These are phyloP conservation scores for Solanum etuberosum DNA, from an alignment of 257 asterid species.

Conservation along the genomic window DNA sequence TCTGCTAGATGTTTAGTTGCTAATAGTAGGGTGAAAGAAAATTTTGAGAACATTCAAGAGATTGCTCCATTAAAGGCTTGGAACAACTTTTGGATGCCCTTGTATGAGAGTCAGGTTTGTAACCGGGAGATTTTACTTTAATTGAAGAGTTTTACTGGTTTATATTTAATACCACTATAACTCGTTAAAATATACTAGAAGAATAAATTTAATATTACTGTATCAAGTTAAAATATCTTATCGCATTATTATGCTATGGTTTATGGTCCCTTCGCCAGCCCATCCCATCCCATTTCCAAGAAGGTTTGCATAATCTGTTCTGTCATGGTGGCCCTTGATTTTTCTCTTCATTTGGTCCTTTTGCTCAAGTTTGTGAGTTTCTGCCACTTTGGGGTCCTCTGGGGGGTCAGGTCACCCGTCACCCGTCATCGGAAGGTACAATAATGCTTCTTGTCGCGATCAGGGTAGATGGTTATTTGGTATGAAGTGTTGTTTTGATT, in stretches of 20 bases:
- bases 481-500: no score
- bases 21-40: slow-evolving; percentile 13
- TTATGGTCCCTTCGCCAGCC: neutral
- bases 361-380: neutral
- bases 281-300: neutral
- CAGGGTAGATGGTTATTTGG: neutral
- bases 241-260: neutral
- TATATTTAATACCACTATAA: neutral
- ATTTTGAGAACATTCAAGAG: slow-evolving; percentile 10
- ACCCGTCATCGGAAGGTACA: neutral
- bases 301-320: neutral
- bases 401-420: neutral
- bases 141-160: neutral
- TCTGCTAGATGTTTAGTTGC: slow-evolving; percentile 56
- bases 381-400: neutral
- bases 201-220: neutral
- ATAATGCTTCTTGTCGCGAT: neutral
- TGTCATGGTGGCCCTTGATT: neutral
- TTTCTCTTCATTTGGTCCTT: neutral
- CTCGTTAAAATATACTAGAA: neutral
- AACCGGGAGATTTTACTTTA: neutral
- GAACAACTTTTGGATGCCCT: slow-evolving; percentile 38
- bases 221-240: neutral
- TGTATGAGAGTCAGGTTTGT: slow-evolving; percentile 3
- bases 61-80: slow-evolving; percentile 45